phyloP scores from a whole-genome alignment of 306 rosid genomes.

The Castanea mollissima region DNA sequence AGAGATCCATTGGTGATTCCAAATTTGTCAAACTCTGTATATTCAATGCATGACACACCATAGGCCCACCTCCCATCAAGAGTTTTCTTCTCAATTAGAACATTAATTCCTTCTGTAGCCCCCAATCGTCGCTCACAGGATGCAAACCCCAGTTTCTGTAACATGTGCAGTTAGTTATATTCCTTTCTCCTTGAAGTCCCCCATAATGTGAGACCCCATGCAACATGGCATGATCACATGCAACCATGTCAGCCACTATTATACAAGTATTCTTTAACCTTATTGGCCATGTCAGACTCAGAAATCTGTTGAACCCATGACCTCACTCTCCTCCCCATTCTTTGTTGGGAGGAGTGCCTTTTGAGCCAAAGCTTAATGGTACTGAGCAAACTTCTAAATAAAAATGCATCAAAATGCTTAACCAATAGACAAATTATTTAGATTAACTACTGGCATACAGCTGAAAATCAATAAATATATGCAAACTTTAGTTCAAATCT shows the following conservation, averaged over 20 bases:
- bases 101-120: slow-evolving; percentile 97
- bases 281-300: too few relatives aligned
- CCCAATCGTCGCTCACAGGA: slow-evolving; percentile 75
- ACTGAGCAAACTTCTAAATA: background rate
- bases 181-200: slow-evolving; percentile 11
- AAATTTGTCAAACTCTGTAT: slow-evolving; percentile 87
- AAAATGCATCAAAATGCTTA: background rate
- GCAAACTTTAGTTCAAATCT: background rate
- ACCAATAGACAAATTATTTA: background rate
- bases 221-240: slow-evolving; percentile 10
- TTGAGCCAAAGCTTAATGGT: too few relatives aligned
- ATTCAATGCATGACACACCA: slow-evolving; percentile 87
- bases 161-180: slow-evolving; percentile 12
- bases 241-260: background rate
- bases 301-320: too few relatives aligned
- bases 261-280: background rate
- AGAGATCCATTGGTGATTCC: slow-evolving; percentile 60
- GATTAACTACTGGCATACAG: background rate
- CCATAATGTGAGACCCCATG: slow-evolving; percentile 1
- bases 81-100: slow-evolving; percentile 72
- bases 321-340: too few relatives aligned
- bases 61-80: slow-evolving; percentile 83
- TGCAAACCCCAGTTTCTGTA: slow-evolving; percentile 93
- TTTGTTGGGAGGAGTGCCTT: too few relatives aligned
- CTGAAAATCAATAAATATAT: background rate